Percentiles rank a stretch among this genome's conserved stretches.
Conservation (phyloP, 177 flowering plant genomes). For the Vitis hybrid region DNA sequence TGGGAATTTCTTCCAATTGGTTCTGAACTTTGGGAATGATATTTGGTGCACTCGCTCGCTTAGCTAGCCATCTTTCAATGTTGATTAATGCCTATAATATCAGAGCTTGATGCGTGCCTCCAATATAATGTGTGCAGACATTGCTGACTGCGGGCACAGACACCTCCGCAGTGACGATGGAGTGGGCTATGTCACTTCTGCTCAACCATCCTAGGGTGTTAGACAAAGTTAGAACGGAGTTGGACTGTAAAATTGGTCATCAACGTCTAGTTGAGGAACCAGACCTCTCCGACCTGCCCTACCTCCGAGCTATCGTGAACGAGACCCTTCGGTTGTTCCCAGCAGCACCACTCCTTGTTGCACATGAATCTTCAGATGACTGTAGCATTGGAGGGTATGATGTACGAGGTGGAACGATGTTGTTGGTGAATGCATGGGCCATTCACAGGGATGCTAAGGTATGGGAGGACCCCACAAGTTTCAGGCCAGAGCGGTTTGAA, state of each 20-base stretch:
- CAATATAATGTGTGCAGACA: slow-evolving; percentile 13
- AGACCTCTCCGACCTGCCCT: slow-evolving; percentile 15
- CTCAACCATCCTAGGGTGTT: slow-evolving; percentile 18
- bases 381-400: slow-evolving; percentile 20
- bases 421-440: slow-evolving; percentile 25
- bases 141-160: slow-evolving; percentile 29
- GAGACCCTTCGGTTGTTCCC: slow-evolving; percentile 23
- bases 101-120: too few relatives aligned
- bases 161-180: slow-evolving; percentile 14
- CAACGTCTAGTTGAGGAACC: slow-evolving; percentile 16
- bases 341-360: slow-evolving; percentile 15
- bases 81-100: too few relatives aligned
- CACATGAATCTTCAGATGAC: slow-evolving; percentile 15
- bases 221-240: slow-evolving; percentile 15
- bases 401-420: slow-evolving; percentile 19
- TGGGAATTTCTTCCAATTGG: too few relatives aligned
- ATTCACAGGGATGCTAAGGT: slow-evolving; percentile 25
- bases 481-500: slow-evolving; percentile 27
- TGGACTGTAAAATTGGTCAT: slow-evolving; percentile 12
- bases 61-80: too few relatives aligned
- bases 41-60: too few relatives aligned
- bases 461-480: slow-evolving; percentile 26
- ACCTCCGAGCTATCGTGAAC: slow-evolving; percentile 13
- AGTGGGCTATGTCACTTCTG: slow-evolving; percentile 11
- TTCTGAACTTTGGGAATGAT: too few relatives aligned